These are phyloP conservation scores for Ichthyophthirius multifiliis DNA, from an alignment of 169 alveolate genomes.

Conservation along the genomic window DNA sequence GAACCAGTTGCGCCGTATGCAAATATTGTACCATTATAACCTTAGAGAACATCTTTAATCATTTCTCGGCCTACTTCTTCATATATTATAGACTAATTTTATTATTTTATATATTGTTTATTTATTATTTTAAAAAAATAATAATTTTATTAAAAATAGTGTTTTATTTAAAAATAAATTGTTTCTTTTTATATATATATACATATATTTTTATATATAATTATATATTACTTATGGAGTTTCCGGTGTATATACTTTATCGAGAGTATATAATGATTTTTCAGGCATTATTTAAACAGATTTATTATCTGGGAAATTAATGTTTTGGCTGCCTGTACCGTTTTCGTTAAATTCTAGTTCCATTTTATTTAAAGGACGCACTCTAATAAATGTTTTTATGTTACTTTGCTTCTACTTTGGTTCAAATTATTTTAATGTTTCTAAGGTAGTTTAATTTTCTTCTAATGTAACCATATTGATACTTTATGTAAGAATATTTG, in stretches of 20 bases:
- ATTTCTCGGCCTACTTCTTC: conserved; percentile 15
- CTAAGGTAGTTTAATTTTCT: no score
- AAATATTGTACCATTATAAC: conserved; percentile 36
- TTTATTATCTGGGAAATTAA: conserved; percentile 18
- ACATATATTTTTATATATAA: no score
- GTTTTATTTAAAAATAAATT: neutral
- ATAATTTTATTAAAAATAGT: neutral
- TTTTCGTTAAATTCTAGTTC: conserved; percentile 17
- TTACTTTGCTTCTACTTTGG: neutral
- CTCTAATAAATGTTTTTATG: conserved; percentile 20
- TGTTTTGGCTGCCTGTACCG: conserved; percentile 1
- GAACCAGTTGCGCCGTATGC: conserved; percentile 42
- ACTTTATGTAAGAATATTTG: no score
- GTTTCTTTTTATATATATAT: no score
- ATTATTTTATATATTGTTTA: neutral
- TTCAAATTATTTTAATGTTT: neutral
- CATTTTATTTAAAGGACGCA: conserved; percentile 32
- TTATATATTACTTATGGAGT: neutral
- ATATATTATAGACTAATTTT: conserved; percentile 7
- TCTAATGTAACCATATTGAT: no score
- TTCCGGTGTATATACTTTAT: neutral
- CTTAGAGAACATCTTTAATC: conserved; percentile 28
- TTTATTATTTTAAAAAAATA: neutral
- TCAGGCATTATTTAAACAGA: conserved; percentile 11
- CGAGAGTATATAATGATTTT: conserved; percentile 22